These are phyloP conservation scores for Mollisiaceae sp. DNA, from an alignment of 2,329 filamentous ascomycete species.

Conservation along the genomic window DNA sequence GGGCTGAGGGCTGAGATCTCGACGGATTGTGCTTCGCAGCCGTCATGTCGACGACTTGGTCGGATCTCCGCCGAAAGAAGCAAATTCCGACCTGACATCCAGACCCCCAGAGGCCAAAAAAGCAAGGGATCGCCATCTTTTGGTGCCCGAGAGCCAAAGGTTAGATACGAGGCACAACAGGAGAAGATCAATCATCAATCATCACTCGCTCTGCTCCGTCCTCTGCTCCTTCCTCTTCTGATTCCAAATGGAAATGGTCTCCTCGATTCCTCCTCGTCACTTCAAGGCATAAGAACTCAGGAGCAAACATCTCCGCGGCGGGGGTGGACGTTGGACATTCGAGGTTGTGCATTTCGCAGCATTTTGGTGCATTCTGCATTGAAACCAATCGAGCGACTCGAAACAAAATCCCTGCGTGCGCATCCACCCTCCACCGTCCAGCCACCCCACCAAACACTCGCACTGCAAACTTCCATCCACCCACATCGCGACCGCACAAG, in stretches of 20 bases:
- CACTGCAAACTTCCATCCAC: not conserved
- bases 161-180: not conserved
- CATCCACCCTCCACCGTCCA: not conserved
- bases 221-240: not conserved
- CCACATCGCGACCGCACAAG: not conserved
- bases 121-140: not conserved
- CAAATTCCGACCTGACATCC: not conserved
- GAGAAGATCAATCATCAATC: not conserved
- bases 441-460: too few relatives aligned
- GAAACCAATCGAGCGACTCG: slow-evolving; percentile 3
- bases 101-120: not conserved
- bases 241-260: not conserved
- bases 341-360: not conserved
- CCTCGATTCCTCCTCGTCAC: not conserved
- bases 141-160: not conserved
- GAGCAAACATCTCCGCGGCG: not conserved
- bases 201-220: too few relatives aligned
- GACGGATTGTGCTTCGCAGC: not conserved
- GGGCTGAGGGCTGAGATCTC: not conserved
- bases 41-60: not conserved
- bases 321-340: too few relatives aligned
- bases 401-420: slow-evolving; percentile 1
- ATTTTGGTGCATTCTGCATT: slow-evolving; percentile 10
- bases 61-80: not conserved
- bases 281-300: slow-evolving; percentile 4